Base-by-base conservation (phyloP, 2,329 filamentous ascomycete species). In the Colletotrichum musae region DNA sequence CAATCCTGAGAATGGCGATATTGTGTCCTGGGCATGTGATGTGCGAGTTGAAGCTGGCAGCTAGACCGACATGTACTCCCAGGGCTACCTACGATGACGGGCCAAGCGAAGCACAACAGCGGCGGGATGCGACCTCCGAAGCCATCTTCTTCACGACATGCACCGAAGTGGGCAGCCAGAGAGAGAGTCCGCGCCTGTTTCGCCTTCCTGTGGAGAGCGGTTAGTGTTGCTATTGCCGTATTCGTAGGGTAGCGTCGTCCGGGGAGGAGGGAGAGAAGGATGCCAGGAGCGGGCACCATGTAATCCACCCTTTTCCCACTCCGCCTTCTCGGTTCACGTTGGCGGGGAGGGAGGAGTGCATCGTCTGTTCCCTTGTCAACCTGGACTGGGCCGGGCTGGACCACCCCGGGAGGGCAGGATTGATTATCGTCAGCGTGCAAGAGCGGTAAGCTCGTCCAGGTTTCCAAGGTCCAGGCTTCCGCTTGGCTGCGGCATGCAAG, bases 111-210 rank as follows among this genome's bases (percentile, higher is more conserved):
- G 28, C 28, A 32, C 28, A 32, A 15, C 47, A 6, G 43, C 32
- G 45, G 16, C 59, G 61, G 67, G 43, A 65, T 69, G 56, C 56
- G 56, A 60, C 48, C 21, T 65, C 57, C 36, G 41, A 43, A 21
- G 45, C 45, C 45, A n/a, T n/a, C 18, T 67, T 53, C 21, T 28
- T 18, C 41, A 10, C 32, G n/a, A 5, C 36, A 67, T 70, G 67
- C 67, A 47, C 24, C 56, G 26, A 67, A 53, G 67, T 61, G 67
- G 67, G 43, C 32, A 36, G 32, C 2, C 32, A 36, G 32, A 36
- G 7, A 28, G 7, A 10, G 7, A 3, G 32, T 10, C 32, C 10
- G 21, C 32, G 32, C 32, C 32, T 3, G 32, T 36, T 24, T 24
- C 32, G 32, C 32, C 32, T 7, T 1, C 32, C 32, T 36, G 32